Evolutionary conservation across 208 protist species (phyloP), one percentile per base, ranked within the genome.

Genomic region (Crithidia thermophila): DNA sequence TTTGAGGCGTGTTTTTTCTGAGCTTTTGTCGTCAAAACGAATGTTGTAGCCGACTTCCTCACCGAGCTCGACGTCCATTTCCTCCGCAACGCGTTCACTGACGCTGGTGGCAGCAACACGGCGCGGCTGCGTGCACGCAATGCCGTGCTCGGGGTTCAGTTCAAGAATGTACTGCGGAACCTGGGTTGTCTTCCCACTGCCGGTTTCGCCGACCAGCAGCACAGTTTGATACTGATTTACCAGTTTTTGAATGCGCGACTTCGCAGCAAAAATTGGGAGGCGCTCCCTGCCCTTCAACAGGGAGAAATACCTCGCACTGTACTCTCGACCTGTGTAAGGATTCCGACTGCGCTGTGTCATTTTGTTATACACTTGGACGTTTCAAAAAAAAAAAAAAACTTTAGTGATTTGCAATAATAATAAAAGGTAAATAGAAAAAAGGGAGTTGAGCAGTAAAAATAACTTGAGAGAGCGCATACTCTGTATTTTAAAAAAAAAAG

Each of bases 1-100:
- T 65, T 99, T 99, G 8, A 99, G 88, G 0, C 83, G 77, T 9
- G 99, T 99, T 27, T 97, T 84, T 13, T 82, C 70, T 9, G 79
- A 93, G 20, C 94, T 98, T 51, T 83, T 94, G 71, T 99, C 98
- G 62, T 99, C 98, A 80, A 99, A 99, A 60, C 99, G 94, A 75
- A 99, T 98, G 8, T 74, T 87, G 80, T 99, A 99, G 13, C 99
- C 99, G 4, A 99, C 98, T 65, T 99, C 95, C 31, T 98, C 81
- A 36, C 98, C 99, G 0, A 99, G 70, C 10, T 68, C 64, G 52
- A 98, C 97, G 43, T 98, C 98, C 65, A 98, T 94, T 80, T 99
- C 99, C 69, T 99, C 93, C 6, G 98, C 96, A 7, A 99, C 99
- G 45, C 98, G 88, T 80, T 99, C 98, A 56, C 98, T 98, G 0